Evolutionary conservation across 768 basidiomycete genomes (phyloP), one percentile per base, ranked within the genome.

Genomic region (Erythrobasidium yunnanense): DNA sequence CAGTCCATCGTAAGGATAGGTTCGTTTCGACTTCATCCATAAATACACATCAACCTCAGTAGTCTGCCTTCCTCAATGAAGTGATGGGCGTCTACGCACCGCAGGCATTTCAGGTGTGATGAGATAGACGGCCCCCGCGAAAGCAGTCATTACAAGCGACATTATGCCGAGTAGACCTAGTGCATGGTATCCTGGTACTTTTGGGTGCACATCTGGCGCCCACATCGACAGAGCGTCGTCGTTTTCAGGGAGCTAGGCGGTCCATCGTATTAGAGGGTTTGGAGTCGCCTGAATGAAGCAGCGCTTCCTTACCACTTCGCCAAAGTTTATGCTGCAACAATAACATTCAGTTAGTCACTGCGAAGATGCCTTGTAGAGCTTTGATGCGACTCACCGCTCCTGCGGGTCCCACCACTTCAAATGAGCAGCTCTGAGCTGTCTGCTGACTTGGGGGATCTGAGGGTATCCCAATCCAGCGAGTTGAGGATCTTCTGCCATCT

Each of bases 171-270:
- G 54, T 73, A 75, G 70, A 42, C 72, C 56, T 35, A 76, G 55
- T 68, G 77, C 77, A 45, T 66, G 71, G 13, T 53, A 53, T 2
- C 73, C 74, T n/a, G 72, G 67, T 54, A 74, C 76, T 65, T 73
- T 71, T n/a, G n/a, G n/a, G 73, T 76, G 75, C 8, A 74, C 74
- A 58, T 79, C 78, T 23, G 78, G 78, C 11, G 76, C 75, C 77
- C 77, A 78, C 76, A 79, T 77, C 6, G 74, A 73, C 27, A 77
- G 73, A 5, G 74, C 70, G 69, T 79, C 78, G 65, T 78, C 77
- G 52, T 75, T 74, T 72, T 78, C 77, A 66, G 77, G 77, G 13
- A 78, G 56, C 78, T 78, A n/a, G n/a, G n/a, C n/a, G n/a, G n/a
- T n/a, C n/a, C n/a, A n/a, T n/a, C n/a, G n/a, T n/a, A n/a, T n/a